phyloP scores from a whole-genome alignment of 2,329 filamentous ascomycete genomes.

The Hymenoscyphus salicellus region DNA sequence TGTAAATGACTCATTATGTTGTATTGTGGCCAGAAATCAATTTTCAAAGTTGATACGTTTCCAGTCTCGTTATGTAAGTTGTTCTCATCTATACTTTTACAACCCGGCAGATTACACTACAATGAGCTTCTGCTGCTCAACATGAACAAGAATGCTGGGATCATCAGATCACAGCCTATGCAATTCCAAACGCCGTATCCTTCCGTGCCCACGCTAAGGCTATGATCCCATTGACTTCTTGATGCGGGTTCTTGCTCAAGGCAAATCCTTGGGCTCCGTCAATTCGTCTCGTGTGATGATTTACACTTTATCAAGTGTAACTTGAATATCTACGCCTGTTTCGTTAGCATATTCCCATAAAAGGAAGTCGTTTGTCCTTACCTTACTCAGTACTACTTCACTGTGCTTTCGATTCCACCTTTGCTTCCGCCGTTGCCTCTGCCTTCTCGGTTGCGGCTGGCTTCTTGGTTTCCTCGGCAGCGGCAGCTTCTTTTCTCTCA shows the following conservation, averaged over 20 bases:
- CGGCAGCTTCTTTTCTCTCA: slow-evolving; percentile 30
- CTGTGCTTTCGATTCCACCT: slow-evolving; percentile 9
- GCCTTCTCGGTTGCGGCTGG: slow-evolving; percentile 6
- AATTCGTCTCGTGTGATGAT: background rate
- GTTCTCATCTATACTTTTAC: slow-evolving; percentile 29
- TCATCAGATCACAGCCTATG: slow-evolving; percentile 16
- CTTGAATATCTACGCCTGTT: background rate
- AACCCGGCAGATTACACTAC: slow-evolving; percentile 28
- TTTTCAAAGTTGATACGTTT: slow-evolving; percentile 1
- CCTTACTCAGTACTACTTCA: background rate
- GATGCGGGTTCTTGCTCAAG: background rate
- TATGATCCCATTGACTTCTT: slow-evolving; percentile 10
- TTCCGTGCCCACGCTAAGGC: slow-evolving; percentile 2
- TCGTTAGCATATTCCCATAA: background rate
- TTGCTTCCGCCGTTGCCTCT: slow-evolving; percentile 16
- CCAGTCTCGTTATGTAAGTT: slow-evolving; percentile 8
- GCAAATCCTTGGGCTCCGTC: background rate
- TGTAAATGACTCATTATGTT: background rate
- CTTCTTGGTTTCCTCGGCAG: slow-evolving; percentile 10
- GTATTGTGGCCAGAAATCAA: background rate
- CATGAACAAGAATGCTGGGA: slow-evolving; percentile 22
- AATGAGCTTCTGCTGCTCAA: slow-evolving; percentile 18
- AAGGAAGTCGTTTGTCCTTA: background rate
- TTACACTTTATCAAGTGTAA: background rate
- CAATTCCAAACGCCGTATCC: slow-evolving; percentile 22